A percentile compares a stretch with the other conserved stretches of the same genome.
Evolutionary conservation across 2,329 filamentous ascomycete species (phyloP).

Genomic region (Aspergillus chevalieri): DNA sequence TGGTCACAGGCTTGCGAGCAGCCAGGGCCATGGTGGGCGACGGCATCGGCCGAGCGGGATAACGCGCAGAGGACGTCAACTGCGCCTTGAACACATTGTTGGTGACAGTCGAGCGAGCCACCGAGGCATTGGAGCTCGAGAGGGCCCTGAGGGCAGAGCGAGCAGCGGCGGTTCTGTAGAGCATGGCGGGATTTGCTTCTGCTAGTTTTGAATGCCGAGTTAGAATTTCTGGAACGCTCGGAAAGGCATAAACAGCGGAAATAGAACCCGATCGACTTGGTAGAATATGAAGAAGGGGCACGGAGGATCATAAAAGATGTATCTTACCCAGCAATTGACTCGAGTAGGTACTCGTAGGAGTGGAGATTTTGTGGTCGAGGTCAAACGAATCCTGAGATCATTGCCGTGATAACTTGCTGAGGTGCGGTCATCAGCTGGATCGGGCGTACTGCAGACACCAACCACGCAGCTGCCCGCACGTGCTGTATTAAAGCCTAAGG

Average conservation of each 20-base stretch:
- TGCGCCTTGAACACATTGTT: constrained; percentile 40
- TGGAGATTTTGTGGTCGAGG: constrained; percentile 24
- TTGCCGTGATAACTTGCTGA: constrained; percentile 18
- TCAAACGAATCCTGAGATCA: constrained; percentile 23
- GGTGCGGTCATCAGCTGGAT: constrained; percentile 23
- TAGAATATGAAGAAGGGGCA: constrained; percentile 11
- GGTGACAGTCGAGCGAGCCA: constrained; percentile 36
- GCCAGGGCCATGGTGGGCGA: constrained; percentile 38
- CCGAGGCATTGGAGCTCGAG: constrained; percentile 38
- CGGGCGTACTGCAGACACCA: constrained; percentile 22
- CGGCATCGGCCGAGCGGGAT: constrained; percentile 29
- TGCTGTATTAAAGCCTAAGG: constrained; percentile 19
- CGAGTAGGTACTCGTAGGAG: constrained; percentile 28
- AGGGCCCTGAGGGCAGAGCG: constrained; percentile 42
- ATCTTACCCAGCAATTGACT: constrained; percentile 26
- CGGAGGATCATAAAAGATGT: constrained; percentile 24
- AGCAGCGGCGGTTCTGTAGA: constrained; percentile 40
- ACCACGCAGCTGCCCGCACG: constrained; percentile 16
- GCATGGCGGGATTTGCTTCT: constrained; percentile 34
- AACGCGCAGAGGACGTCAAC: constrained; percentile 38
- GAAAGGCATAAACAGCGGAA: constrained; percentile 16
- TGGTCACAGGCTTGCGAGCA: constrained; percentile 41
- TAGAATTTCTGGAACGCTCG: constrained; percentile 29
- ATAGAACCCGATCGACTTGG: constrained; percentile 29
- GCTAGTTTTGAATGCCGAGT: constrained; percentile 26